Base-by-base conservation (phyloP, 2,329 filamentous ascomycete genomes). In the Chrysosphaeria jannelii region DNA sequence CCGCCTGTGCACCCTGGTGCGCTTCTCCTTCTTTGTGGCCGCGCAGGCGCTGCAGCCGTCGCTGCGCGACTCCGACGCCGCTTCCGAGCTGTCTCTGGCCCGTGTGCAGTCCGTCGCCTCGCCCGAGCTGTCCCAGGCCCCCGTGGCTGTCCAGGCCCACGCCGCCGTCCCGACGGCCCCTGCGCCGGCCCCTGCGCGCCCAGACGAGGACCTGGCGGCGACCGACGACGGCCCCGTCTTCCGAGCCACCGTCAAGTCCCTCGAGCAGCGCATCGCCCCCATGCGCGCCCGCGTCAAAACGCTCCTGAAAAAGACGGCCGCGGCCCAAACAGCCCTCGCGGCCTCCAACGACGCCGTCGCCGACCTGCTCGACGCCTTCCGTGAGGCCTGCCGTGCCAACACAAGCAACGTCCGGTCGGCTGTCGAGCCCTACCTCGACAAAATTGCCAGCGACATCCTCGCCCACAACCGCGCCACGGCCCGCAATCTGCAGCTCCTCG, bases 401-500 rank as follows among this genome's bases (percentile, higher is more conserved):
- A 72, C 78, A 23, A 90, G 89, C 37, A 85, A 81, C 1, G 79
- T 97, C n/a, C 76, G 89, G 38, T 88, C 85, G 10, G 85, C 81
- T 4, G 57, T 97, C 28, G 85, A 97, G 30, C 79, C 97, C 42
- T 97, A 97, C 41, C 97, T 93, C 37, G 79, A 93, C 44, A 89
- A 79, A 37, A 93, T 90, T 33, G 79, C 81, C 4, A 66, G 69
- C 29, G 76, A 93, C 39, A 91, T 97, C 21, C 47, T 91, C 18
- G 44, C 50, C 1, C 93, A 91, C 39, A 79, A 97, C 44, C 66
- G 65, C 30, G 63, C 72, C 31, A 93, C 91, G 39, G 66, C 74
- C 1, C 36, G 50, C 19, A 81, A 90, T 35, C 54, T 97, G 16
- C 79, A 91, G 36, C 81, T 66, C 39, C 69, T 89, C 25, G 79